Evolutionary conservation across 176 grass and related monocot species (phyloP).

Genomic region (Saccharum spontaneum): DNA sequence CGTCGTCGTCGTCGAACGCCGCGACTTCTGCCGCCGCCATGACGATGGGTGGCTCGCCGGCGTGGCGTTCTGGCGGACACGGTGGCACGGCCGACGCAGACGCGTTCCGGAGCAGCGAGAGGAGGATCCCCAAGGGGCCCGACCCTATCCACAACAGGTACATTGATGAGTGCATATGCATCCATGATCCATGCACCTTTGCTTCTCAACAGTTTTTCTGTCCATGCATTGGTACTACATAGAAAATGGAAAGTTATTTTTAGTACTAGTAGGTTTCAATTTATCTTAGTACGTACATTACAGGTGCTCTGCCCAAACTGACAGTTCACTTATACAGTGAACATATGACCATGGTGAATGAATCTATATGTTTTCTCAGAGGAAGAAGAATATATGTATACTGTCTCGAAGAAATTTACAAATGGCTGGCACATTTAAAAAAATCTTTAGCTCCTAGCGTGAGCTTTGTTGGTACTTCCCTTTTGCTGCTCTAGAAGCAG

Average conservation of each 20-base stretch:
- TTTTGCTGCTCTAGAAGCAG: not conserved
- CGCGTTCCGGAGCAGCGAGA: conserved; percentile 57
- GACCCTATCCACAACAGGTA: conserved; percentile 89
- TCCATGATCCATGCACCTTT: not conserved
- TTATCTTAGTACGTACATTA: not conserved
- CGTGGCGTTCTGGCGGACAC: not conserved
- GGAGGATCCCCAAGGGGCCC: conserved; percentile 68
- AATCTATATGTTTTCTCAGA: not conserved
- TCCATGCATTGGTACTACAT: not conserved
- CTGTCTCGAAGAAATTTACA: not conserved
- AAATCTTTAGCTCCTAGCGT: not conserved
- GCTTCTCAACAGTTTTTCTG: not conserved
- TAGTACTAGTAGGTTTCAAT: not conserved
- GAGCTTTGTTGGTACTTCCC: not conserved
- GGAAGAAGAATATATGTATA: not conserved
- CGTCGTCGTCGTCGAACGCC: not conserved
- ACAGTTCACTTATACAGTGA: not conserved
- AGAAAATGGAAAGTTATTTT: not conserved
- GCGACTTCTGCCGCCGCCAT: not conserved
- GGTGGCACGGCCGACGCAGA: not conserved
- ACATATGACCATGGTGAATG: not conserved
- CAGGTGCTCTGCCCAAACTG: not conserved
- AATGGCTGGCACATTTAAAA: not conserved
- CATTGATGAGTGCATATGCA: not conserved
- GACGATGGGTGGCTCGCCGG: not conserved